Base-by-base conservation (phyloP, 73 alveolate species). In the Uronychia setigera region DNA sequence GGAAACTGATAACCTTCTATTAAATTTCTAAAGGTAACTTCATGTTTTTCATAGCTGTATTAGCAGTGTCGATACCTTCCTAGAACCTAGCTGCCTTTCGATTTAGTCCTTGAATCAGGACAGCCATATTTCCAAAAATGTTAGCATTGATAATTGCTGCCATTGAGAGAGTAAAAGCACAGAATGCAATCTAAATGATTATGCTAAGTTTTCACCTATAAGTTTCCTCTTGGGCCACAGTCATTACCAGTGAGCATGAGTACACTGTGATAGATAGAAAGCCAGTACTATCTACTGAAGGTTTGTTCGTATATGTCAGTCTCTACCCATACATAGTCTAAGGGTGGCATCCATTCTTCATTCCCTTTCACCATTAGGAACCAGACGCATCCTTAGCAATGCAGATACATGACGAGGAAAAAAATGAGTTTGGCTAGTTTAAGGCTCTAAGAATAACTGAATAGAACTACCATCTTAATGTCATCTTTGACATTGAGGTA, bases 41-140 rank as follows among this genome's bases (percentile, higher is more conserved):
- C 57, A 90, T 57, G 74, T 85, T 90, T 35, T 85, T 83, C 95
- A 90, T 90, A n/a, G 92, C 87, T 28, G 91, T 87, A 32, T 85
- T 85, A 31, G 88, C 81, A 13, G 88, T 78, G 57, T 90, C 95
- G 1, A 90, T 67, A 29, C 29, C 31, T 57, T 85, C 90, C 35
- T 85, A 31, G 78, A 90, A 85, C 57, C 30, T 80, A 1, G 90
- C 58, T 31, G 90, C 58, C 74, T 90, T 90, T 32, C 32, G n/a
- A 35, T 85, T 85, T 5, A 85, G 32, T 32, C 60, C 59, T 1
- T 33, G 57, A 34, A 79, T 78, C 28, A 85, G 31, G 28, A 83
- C 89, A 34, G 90, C 80, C 92, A 90, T 90, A 25, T 90, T 46
- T 27, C 91, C 95, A 60, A 90, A 85, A 0, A 90, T 76, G 33